Percentiles rank a stretch among this genome's conserved stretches.
Evolutionary conservation across 495 filamentous ascomycete genomes (phyloP).

Genomic region (Gamarada debralockiae): DNA sequence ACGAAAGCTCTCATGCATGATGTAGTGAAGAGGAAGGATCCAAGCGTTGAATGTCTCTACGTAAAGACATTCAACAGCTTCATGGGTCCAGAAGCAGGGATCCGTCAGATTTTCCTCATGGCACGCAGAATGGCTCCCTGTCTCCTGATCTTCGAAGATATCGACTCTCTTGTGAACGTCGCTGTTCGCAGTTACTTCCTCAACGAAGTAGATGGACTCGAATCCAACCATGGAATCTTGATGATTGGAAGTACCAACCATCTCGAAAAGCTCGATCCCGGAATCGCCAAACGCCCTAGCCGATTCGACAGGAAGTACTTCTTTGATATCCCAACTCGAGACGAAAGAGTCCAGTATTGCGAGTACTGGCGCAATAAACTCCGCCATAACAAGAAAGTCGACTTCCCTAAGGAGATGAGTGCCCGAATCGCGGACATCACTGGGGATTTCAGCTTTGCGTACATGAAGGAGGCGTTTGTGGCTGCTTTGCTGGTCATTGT

Average conservation of each 20-base stretch:
- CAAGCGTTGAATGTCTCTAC: constrained; percentile 45
- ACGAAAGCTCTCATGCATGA: constrained; percentile 64
- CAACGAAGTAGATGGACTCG: constrained; percentile 68
- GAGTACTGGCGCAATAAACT: constrained; percentile 58
- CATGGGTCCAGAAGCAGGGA: constrained; percentile 39
- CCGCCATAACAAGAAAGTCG: constrained; percentile 44
- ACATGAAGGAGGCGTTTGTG: constrained; percentile 62
- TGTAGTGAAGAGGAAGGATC: constrained; percentile 34
- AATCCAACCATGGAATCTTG: constrained; percentile 62
- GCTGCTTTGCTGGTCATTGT: constrained; percentile 50
- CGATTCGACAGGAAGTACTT: constrained; percentile 63
- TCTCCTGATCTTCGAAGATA: constrained; percentile 59
- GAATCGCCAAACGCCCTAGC: constrained; percentile 59
- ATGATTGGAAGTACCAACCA: constrained; percentile 65
- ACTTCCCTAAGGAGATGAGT: constrained; percentile 52
- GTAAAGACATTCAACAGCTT: constrained; percentile 45
- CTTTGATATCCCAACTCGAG: constrained; percentile 49
- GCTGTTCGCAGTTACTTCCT: constrained; percentile 60
- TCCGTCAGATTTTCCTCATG: constrained; percentile 44
- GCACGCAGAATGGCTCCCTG: constrained; percentile 49
- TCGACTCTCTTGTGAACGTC: constrained; percentile 56
- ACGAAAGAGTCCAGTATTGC: constrained; percentile 53
- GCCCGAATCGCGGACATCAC: constrained; percentile 54
- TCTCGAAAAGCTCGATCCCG: constrained; percentile 54
- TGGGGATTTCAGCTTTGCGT: constrained; percentile 59